Evolutionary conservation across 1,284 basidiomycete species (phyloP).

Genomic region (Amylostereum areolatum): DNA sequence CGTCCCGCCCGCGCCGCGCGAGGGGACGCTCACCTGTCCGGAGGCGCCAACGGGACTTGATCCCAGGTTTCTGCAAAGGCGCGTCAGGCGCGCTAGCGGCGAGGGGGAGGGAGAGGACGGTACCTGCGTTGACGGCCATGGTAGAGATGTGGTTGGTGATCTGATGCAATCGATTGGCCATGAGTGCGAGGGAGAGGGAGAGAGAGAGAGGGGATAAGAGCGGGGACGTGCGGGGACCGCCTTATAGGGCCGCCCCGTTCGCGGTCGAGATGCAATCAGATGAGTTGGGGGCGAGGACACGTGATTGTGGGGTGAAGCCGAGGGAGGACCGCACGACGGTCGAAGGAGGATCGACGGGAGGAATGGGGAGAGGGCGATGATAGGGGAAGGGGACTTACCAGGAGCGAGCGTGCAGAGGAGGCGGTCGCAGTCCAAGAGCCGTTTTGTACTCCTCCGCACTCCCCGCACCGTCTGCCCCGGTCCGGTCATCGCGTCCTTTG

Average conservation of each 20-base stretch:
- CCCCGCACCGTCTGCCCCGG: too few species aligned
- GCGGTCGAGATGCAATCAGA: neutral
- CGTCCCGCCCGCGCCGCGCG: conserved; percentile 1
- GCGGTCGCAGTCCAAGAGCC: too few species aligned
- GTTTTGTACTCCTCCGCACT: too few species aligned
- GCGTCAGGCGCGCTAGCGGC: neutral
- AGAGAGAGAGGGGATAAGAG: neutral
- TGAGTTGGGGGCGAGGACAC: neutral
- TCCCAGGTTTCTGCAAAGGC: conserved; percentile 57
- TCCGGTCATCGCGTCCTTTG: too few species aligned
- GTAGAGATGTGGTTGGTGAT: conserved; percentile 9
- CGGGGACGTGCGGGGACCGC: neutral
- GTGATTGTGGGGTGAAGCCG: neutral
- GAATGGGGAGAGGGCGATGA: neutral
- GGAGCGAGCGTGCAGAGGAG: too few species aligned
- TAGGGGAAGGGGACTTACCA: too few species aligned
- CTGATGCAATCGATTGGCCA: conserved; percentile 12
- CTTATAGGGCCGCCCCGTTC: neutral
- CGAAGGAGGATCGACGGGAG: neutral
- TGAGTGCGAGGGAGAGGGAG: neutral
- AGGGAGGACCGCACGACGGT: neutral
- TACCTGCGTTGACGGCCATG: conserved; percentile 4
- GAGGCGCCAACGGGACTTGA: conserved; percentile 71
- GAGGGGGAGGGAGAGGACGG: conserved; percentile 3
- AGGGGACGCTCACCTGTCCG: conserved; percentile 53